Evolutionary conservation across 495 filamentous ascomycete genomes (phyloP).

Genomic region (Friedmanniomyces simplex): DNA sequence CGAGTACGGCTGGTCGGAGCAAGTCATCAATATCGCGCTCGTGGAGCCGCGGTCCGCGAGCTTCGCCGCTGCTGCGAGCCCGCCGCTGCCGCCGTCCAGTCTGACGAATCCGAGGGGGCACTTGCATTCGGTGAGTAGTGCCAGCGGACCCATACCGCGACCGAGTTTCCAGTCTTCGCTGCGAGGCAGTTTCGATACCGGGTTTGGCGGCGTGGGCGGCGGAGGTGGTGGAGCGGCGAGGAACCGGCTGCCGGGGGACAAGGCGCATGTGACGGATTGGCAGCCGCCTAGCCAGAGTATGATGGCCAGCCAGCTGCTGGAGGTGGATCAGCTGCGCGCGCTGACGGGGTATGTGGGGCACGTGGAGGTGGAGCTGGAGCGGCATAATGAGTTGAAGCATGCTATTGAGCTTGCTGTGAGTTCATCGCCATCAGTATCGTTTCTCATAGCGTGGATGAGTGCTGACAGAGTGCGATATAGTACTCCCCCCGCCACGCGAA

Average conservation of each 20-base stretch:
- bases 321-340: slow-evolving; percentile 69
- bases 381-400: slow-evolving; percentile 59
- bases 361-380: slow-evolving; percentile 73
- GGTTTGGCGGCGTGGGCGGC: slow-evolving; percentile 35
- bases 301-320: slow-evolving; percentile 64
- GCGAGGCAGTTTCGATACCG: slow-evolving; percentile 61
- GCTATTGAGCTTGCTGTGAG: slow-evolving; percentile 67
- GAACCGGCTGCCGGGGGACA: slow-evolving; percentile 72
- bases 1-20: slow-evolving; percentile 93
- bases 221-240: not conserved
- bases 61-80: not conserved
- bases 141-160: slow-evolving; percentile 23
- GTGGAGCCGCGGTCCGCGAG: slow-evolving; percentile 23
- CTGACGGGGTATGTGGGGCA: slow-evolving; percentile 70
- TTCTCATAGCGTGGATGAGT: too few relatives aligned
- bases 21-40: slow-evolving; percentile 69
- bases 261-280: slow-evolving; percentile 81
- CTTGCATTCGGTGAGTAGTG: slow-evolving; percentile 4
- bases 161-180: slow-evolving; percentile 63
- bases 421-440: slow-evolving; percentile 7
- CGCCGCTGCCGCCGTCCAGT: slow-evolving; percentile 7
- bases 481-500: slow-evolving; percentile 85
- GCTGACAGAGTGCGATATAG: slow-evolving; percentile 21
- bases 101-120: not conserved
- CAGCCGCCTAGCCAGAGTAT: slow-evolving; percentile 84